phyloP scores from a whole-genome alignment of 176 grass and related monocot species.

The Musa acuminata region DNA sequence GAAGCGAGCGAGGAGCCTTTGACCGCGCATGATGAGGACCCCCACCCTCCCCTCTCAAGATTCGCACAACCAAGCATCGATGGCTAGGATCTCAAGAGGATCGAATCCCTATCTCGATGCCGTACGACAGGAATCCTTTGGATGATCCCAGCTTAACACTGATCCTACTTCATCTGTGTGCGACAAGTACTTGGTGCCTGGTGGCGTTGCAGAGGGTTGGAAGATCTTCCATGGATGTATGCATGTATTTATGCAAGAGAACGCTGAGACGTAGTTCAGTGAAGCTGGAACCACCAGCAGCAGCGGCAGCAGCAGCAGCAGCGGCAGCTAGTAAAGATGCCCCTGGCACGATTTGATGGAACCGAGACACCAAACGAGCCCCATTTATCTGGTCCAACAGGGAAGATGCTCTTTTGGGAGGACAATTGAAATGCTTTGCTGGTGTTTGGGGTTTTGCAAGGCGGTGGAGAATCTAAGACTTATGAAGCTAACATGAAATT shows the following conservation, averaged over 20 bases:
- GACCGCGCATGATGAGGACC: no score
- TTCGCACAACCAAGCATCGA: no score
- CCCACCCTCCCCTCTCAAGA: no score
- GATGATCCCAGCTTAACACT: not conserved
- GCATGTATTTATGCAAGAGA: not conserved
- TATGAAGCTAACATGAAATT: no score
- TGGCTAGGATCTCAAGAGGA: no score
- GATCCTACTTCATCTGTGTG: not conserved
- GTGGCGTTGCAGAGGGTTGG: not conserved
- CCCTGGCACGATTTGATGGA: conserved; percentile 1
- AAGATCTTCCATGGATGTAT: conserved; percentile 3
- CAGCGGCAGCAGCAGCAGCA: not conserved
- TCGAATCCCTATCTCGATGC: no score
- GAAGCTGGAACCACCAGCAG: not conserved
- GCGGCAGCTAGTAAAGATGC: not conserved
- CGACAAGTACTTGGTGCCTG: not conserved
- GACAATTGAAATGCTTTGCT: not conserved
- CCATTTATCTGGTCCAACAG: not conserved
- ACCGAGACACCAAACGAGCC: not conserved
- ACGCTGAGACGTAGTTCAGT: not conserved
- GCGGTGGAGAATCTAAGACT: no score
- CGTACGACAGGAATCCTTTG: not conserved
- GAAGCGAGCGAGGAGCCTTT: no score
- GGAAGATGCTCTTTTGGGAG: not conserved
- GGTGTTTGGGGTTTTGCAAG: not conserved